Base-by-base conservation (phyloP, 2,329 filamentous ascomycete genomes). In the Juglanconis oblonga region DNA sequence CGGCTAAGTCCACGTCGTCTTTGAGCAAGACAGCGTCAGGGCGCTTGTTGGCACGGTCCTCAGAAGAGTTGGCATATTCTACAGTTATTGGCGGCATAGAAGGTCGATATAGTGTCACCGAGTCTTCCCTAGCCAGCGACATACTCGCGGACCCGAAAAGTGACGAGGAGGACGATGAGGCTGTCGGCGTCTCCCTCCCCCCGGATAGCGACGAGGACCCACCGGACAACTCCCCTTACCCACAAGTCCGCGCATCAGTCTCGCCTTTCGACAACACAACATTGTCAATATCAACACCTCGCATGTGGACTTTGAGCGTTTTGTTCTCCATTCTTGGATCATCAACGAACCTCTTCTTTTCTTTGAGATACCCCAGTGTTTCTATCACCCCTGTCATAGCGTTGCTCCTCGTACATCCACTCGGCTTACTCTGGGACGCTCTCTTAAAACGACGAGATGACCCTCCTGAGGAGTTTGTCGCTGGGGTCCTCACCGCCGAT, bases 331-430 rank as follows among this genome's bases (percentile, higher is more conserved):
- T 95, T 42, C 82, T 92, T 44, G 91, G 91, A 63, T 94, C 91
- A 51, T 90, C 89, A 2, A 92, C 90, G 40, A 95, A 95, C 73
- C 77, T 96, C 45, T 95, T 96, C 77, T 96, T 96, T 78, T 93
- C 91, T 40, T 79, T 96, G 71, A 84, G 92, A 83, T 96, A 95
- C 80, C 92, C 92, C 33, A 95, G 91, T 73, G 91, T 96, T 72
- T 89, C 90, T 62, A 94, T 96, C 69, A 94, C 91, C 29, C 91
- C 91, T 44, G 90, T 96, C 66, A 96, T 96, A 77, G 91, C 91
- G 35, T 81, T 95, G 68, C 80, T 96, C 61, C 85, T 96, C 59
- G 91, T 92, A 51, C 92, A 95, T 70, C 92, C 92, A 2, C 83
- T 96, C 57, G 92, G 92, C 62, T 83, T 91, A 31, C 71, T 92